Evolutionary conservation across 768 basidiomycete genomes (phyloP), one percentile per base, ranked within the genome.

Genomic region (Mycena vitilis): DNA sequence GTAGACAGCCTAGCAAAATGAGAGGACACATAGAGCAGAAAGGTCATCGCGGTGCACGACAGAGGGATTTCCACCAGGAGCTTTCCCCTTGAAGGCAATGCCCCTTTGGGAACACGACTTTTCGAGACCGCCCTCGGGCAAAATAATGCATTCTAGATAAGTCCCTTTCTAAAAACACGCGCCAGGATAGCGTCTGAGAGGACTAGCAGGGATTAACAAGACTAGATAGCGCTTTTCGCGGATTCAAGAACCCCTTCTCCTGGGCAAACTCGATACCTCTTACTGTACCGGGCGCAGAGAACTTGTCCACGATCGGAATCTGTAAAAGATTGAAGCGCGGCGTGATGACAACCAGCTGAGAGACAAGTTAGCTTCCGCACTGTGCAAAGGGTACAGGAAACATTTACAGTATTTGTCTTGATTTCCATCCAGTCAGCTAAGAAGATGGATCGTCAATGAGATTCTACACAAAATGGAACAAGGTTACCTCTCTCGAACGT

Each of bases 391-490:
- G 23, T 56, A 38, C 34, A 2, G 5, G 30, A 22, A 58, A 60
- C 34, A 20, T 5, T 51, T 42, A 72, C 67, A 3, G 71, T 72
- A 38, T 99, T 98, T 15, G 95, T 97, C 77, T 92, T 93, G 75
- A 99, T 96, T 79, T 98, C 98, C 92, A 98, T 96, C 98, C 98
- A 99, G 78, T 99, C 98, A 58, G 95, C 95, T 90, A 48, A 70
- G 36, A 48, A 70, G 36, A 45, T 58, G 40, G 7, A 45, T 53
- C 60, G 61, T 53, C 45, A 66, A 51, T 37, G 36, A 20, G n/a
- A n/a, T 44, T 36, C 40, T 57, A 13, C 22, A 57, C 44, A 38
- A 59, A 6, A 36, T 56, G 40, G 4, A 30, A 15, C 20, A 15
- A 22, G 40, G 78, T 22, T 60, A 93, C 93, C 93, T 86, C 96